A percentile compares a stretch with the other conserved stretches of the same genome.
These are phyloP conservation scores for Ammopiptanthus mongolicus DNA, from an alignment of 306 rosid species.

Conservation along the genomic window DNA sequence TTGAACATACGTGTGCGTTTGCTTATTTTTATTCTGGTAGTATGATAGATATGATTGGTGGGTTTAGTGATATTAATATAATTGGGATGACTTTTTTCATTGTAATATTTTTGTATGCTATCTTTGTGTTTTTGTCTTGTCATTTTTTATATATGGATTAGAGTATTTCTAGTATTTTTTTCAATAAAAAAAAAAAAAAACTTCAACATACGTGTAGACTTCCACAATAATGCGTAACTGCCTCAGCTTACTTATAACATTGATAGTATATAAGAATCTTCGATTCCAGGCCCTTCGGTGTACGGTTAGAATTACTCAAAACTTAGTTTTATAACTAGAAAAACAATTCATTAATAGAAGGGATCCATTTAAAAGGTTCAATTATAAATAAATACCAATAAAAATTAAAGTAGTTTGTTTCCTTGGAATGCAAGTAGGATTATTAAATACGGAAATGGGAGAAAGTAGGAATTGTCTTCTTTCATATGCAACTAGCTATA, in stretches of 20 bases:
- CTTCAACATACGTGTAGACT: conserved; percentile 14
- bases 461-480: conserved; percentile 34
- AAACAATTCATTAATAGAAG: background rate
- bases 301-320: conserved; percentile 1
- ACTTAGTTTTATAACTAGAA: background rate
- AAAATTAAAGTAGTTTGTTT: conserved; percentile 14
- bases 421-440: conserved; percentile 45
- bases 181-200: too few relatives aligned
- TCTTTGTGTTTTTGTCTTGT: too few relatives aligned
- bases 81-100: too few relatives aligned
- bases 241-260: background rate
- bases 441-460: conserved; percentile 13
- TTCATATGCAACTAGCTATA: conserved; percentile 19
- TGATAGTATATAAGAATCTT: background rate
- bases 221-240: background rate
- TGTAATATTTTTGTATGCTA: too few relatives aligned
- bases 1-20: background rate
- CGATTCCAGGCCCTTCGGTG: background rate
- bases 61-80: too few relatives aligned
- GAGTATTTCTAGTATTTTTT: too few relatives aligned
- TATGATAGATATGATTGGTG: too few relatives aligned
- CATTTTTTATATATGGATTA: too few relatives aligned
- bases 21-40: too few relatives aligned
- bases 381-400: background rate
- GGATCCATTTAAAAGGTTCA: background rate